Conservation (phyloP, 2,329 filamentous ascomycete genomes). For the Diplodia corticola region DNA sequence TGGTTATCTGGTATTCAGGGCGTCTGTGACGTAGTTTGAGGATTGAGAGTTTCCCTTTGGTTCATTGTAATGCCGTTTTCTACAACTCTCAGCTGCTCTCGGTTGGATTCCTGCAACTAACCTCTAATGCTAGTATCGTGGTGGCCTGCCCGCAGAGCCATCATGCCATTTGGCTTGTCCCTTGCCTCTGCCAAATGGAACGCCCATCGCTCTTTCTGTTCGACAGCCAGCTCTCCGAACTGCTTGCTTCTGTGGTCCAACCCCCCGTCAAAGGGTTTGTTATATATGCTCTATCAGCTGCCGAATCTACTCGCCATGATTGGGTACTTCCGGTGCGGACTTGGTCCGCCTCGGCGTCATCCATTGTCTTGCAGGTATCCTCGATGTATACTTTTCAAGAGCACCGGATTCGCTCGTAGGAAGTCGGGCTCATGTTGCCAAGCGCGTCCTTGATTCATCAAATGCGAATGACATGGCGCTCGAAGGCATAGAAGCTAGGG, state of each 20-base stretch:
- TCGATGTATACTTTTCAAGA: background rate
- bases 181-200: background rate
- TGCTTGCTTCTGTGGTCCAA: background rate
- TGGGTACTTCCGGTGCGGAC: background rate
- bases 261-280: background rate
- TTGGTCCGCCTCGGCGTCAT: background rate
- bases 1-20: background rate
- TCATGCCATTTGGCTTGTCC: background rate
- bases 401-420: background rate
- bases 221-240: background rate
- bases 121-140: too few species aligned
- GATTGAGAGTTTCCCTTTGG: background rate
- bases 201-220: background rate
- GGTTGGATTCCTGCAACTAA: background rate
- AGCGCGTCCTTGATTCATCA: background rate
- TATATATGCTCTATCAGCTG: background rate
- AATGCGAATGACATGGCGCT: background rate
- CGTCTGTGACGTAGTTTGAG: too few species aligned
- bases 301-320: background rate
- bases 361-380: background rate
- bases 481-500: background rate
- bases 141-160: background rate
- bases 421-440: background rate
- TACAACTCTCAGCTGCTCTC: background rate
- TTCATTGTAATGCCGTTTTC: background rate